Base-by-base conservation (phyloP, 768 basidiomycete genomes). In the Podaxis sp. region DNA sequence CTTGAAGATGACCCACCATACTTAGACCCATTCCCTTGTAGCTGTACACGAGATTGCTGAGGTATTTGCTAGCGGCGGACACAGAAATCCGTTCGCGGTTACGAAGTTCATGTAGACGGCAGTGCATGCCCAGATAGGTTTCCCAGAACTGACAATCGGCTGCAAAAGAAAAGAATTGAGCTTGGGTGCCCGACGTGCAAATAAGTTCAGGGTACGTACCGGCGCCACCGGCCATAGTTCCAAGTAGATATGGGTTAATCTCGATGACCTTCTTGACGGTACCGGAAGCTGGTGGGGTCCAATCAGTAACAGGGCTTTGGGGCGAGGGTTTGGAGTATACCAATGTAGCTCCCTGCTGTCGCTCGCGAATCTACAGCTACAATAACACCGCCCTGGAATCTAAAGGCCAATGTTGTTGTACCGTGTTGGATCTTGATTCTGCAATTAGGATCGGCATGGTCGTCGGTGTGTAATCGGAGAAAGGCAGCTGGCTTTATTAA, bases 181-280 rank as follows among this genome's bases (percentile, higher is more conserved):
- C n/a, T 11, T 53, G 17, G 40, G 30, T 5, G 46, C 38, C 19
- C 39, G 8, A 28, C 52, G 9, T 9, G 59, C 59, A 53, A 24
- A 3, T 22, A 42, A 9, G 9, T 65, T 40, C 60, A 33, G 46
- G 58, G 24, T 56, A 81, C 83, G 67, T 71, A 88, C 95, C 96
- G 69, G 97, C 97, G 76, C 96, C 96, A 76, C 97, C 97, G 65
- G 97, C 97, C 96, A 99, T 99, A 1, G 97, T 99, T 65, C 97
- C 97, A n/a, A 99, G 84, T 55, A 99, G 78, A 79, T 95, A 99
- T 46, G 94, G 94, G 79, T 99, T 99, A 77, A 99, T 99, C 80
- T 99, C 97, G 69, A 99, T 99, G 66, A 99, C 96, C 82, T 98
- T 99, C 83, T 96, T 99, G 65, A 99, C 94, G 15, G 96, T 99